phyloP scores from a whole-genome alignment of 1,139 yeast species.

The Suhomyces choctaworum region DNA sequence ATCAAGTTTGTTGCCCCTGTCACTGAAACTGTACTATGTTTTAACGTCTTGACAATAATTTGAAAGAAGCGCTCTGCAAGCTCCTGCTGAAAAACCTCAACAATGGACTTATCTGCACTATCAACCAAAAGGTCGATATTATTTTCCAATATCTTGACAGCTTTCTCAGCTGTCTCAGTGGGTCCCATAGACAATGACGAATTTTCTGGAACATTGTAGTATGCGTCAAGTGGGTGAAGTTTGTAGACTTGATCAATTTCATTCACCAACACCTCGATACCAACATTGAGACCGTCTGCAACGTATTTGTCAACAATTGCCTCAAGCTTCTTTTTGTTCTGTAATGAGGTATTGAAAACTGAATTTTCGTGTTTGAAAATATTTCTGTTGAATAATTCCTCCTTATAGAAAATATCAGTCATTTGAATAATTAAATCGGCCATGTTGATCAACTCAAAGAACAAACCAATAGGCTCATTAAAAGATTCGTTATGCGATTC shows the following conservation, averaged over 20 bases:
- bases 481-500: slow-evolving; percentile 29
- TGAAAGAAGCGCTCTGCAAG: slow-evolving; percentile 85
- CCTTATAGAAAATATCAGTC: slow-evolving; percentile 87
- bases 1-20: slow-evolving; percentile 81
- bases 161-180: slow-evolving; percentile 66
- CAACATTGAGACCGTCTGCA: slow-evolving; percentile 88
- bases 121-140: slow-evolving; percentile 77
- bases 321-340: slow-evolving; percentile 79
- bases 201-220: slow-evolving; percentile 34
- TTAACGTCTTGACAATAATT: slow-evolving; percentile 69
- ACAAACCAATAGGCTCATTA: slow-evolving; percentile 81
- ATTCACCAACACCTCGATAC: slow-evolving; percentile 82
- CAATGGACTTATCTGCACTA: slow-evolving; percentile 81
- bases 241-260: slow-evolving; percentile 56
- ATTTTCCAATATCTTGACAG: slow-evolving; percentile 62
- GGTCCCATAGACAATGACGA: slow-evolving; percentile 45
- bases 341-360: slow-evolving; percentile 75
- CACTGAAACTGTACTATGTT: slow-evolving; percentile 68
- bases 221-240: slow-evolving; percentile 27
- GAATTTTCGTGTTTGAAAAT: slow-evolving; percentile 71
- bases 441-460: slow-evolving; percentile 86
- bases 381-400: slow-evolving; percentile 66
- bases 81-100: slow-evolving; percentile 93
- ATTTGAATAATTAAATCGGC: slow-evolving; percentile 93
- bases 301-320: slow-evolving; percentile 81